A percentile compares a stretch with the other conserved stretches of the same genome.
phyloP scores from a whole-genome alignment of 108 stramenopile species.

The Fragilaria crotonensis region DNA sequence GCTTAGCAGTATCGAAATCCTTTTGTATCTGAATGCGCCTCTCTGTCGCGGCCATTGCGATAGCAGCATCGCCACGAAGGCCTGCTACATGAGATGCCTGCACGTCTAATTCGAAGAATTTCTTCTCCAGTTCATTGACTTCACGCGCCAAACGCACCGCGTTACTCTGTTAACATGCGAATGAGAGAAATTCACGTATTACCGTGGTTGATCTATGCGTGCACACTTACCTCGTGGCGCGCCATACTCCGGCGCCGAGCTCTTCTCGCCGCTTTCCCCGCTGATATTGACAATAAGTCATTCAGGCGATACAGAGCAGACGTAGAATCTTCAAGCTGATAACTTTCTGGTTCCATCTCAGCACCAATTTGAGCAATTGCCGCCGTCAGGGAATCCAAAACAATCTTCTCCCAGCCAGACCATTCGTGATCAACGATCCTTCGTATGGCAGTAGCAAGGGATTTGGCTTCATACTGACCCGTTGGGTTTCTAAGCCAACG shows the following conservation, averaged over 20 bases:
- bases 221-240: slow-evolving; percentile 14
- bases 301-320: slow-evolving; percentile 12
- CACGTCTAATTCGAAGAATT: neutral
- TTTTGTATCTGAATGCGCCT: too few relatives aligned
- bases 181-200: too few relatives aligned
- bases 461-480: neutral
- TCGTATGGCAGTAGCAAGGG: slow-evolving; percentile 12
- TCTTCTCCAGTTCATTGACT: neutral
- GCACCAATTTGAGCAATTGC: slow-evolving; percentile 1
- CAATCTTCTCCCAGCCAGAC: slow-evolving; percentile 36
- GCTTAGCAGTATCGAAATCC: too few relatives aligned
- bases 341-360: slow-evolving; percentile 12
- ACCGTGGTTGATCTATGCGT: too few relatives aligned
- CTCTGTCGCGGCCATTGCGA: too few relatives aligned
- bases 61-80: too few relatives aligned
- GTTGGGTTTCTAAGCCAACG: slow-evolving; percentile 12
- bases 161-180: neutral
- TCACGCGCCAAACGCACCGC: neutral
- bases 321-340: slow-evolving; percentile 8
- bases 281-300: slow-evolving; percentile 1
- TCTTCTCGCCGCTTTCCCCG: slow-evolving; percentile 23
- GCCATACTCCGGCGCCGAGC: slow-evolving; percentile 27
- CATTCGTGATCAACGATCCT: slow-evolving; percentile 24
- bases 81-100: too few relatives aligned
- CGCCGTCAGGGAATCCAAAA: slow-evolving; percentile 12